A percentile compares a stretch with the other conserved stretches of the same genome.
These are phyloP conservation scores for Ananas comosus DNA, from an alignment of 176 grass and related monocot genomes.

Conservation along the genomic window DNA sequence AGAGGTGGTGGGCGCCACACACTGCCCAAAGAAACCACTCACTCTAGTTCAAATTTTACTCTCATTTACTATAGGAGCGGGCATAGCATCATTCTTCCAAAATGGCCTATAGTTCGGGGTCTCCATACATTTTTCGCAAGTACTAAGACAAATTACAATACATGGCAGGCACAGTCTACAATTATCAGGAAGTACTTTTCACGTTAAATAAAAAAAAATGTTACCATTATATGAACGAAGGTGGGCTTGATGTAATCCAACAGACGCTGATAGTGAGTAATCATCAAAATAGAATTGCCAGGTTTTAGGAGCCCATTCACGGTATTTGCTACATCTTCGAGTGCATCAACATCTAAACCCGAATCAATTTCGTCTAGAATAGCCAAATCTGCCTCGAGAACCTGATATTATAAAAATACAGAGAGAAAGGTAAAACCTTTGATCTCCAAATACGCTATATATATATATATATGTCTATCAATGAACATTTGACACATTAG, in stretches of 20 bases:
- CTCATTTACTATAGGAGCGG: no score
- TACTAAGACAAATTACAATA: no score
- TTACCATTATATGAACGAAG: conserved; percentile 96
- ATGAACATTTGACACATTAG: no score
- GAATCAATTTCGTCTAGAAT: conserved; percentile 98
- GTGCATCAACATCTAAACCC: conserved; percentile 95
- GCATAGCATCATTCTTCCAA: no score
- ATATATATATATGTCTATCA: no score
- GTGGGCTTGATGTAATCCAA: conserved; percentile 78
- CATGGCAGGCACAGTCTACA: neutral
- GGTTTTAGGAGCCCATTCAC: conserved; percentile 83
- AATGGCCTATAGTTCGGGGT: no score
- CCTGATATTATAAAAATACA: conserved; percentile 36
- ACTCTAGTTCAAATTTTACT: conserved; percentile 1
- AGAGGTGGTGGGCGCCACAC: no score
- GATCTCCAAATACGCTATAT: no score
- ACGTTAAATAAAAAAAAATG: neutral
- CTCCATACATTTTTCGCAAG: no score
- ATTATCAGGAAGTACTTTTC: neutral
- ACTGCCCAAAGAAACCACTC: neutral
- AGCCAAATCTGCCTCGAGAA: conserved; percentile 79
- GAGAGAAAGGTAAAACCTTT: neutral
- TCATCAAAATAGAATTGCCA: conserved; percentile 75
- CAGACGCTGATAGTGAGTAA: conserved; percentile 89
- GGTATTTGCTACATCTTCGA: conserved; percentile 74